Evolutionary conservation across 1,284 basidiomycete genomes (phyloP), one percentile per base, ranked within the genome.

Genomic region (Mycena sp.): DNA sequence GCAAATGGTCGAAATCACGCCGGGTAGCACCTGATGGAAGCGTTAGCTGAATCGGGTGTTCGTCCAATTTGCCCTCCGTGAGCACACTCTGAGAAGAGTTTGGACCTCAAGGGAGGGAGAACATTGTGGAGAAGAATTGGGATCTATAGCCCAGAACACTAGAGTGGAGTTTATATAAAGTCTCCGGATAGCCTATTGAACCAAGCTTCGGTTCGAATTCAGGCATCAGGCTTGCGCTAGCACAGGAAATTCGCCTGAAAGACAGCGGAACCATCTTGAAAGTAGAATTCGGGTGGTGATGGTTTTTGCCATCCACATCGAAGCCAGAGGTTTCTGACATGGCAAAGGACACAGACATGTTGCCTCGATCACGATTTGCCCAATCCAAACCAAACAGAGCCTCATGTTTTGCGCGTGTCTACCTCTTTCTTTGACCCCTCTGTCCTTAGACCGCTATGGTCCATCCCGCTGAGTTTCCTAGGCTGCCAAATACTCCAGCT

Each of bases 241-340:
- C n/a, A n/a, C n/a, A n/a, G n/a, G n/a, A n/a, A n/a, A n/a, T n/a
- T n/a, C n/a, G n/a, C n/a, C n/a, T n/a, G n/a, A n/a, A n/a, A n/a
- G n/a, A n/a, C n/a, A n/a, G n/a, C n/a, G n/a, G n/a, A 43, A 17
- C 40, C 52, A 32, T 44, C 52, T 4, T 10, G 3, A 25, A 54
- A 54, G 41, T 54, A 54, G n/a, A 29, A 54, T n/a, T 30, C 16
- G 12, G 49, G 49, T 7, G n/a, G n/a, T 51, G 30, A n/a, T 16
- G 49, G 19, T 29, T 19, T 10, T 21, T 6, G 19, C 14, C 4
- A 19, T 21, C 19, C 25, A 7, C 5, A 19, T 48, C 6, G 6
- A n/a, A 48, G n/a, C 23, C 44, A 10, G n/a, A 26, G 26, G 26
- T 3, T 6, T 48, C 17, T 7, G 45, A 48, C 45, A 30, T 29